Conservation (phyloP, 176 grass and related monocot species). For the Melocanna baccifera region DNA sequence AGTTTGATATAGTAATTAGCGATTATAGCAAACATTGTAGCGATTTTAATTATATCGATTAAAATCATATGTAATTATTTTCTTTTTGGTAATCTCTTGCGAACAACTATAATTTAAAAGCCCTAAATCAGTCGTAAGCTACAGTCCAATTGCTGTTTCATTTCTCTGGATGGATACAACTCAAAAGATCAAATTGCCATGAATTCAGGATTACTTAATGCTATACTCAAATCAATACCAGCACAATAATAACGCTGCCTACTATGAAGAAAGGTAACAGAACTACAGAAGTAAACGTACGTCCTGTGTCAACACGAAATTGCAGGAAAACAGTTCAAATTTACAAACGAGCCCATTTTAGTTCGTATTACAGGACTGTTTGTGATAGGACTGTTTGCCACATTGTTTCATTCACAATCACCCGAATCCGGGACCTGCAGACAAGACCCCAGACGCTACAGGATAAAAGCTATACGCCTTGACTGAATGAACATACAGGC, state of each 20-base stretch:
- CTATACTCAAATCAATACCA: not conserved
- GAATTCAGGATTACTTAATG: not conserved
- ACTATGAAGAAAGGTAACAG: not conserved
- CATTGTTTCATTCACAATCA: not conserved
- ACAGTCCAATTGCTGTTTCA: not conserved
- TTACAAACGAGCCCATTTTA: not conserved
- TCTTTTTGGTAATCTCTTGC: too few species aligned
- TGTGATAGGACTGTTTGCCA: not conserved
- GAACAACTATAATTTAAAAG: too few species aligned
- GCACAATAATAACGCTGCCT: not conserved
- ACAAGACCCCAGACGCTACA: not conserved
- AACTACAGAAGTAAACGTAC: not conserved
- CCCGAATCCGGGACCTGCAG: not conserved
- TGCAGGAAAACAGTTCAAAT: not conserved
- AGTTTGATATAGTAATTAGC: too few species aligned
- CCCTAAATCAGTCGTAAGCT: too few species aligned
- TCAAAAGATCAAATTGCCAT: not conserved
- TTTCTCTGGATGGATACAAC: not conserved
- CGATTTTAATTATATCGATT: too few species aligned
- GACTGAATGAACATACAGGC: not conserved
- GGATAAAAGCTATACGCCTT: not conserved
- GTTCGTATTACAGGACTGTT: not conserved
- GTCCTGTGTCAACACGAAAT: not conserved
- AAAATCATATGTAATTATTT: too few species aligned
- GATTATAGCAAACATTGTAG: too few species aligned